A percentile compares a stretch with the other conserved stretches of the same genome.
These are phyloP conservation scores for Pterocarpus macrocarpus DNA, from an alignment of 306 rosid genomes.

Conservation along the genomic window DNA sequence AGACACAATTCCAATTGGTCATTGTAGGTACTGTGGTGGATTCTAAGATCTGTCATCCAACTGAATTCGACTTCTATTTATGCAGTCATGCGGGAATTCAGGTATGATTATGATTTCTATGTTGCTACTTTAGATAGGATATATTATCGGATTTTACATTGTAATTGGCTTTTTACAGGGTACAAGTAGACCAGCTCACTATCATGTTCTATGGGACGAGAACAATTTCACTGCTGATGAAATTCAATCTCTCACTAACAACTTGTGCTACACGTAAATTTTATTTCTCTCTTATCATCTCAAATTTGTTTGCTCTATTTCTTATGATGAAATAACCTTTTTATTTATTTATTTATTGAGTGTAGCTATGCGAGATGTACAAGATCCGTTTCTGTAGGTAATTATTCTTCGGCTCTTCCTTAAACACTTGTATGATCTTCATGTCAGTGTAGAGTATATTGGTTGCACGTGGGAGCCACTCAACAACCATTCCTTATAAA, in stretches of 20 bases:
- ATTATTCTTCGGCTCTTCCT: neutral
- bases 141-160: conserved; percentile 11
- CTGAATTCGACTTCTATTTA: conserved; percentile 83
- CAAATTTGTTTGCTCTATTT: neutral
- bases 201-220: conserved; percentile 84
- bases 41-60: conserved; percentile 85
- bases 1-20: conserved; percentile 21
- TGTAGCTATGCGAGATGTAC: conserved; percentile 75
- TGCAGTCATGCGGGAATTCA: conserved; percentile 93
- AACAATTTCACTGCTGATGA: conserved; percentile 82
- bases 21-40: conserved; percentile 84
- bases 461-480: neutral
- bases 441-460: neutral
- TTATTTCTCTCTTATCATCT: conserved; percentile 13
- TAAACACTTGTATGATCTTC: neutral
- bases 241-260: conserved; percentile 79
- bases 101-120: conserved; percentile 50
- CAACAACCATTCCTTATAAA: neutral
- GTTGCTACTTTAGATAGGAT: neutral
- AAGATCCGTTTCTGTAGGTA: conserved; percentile 76
- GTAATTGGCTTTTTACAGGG: conserved; percentile 51
- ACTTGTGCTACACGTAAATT: conserved; percentile 79
- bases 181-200: conserved; percentile 78
- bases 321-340: conserved; percentile 38
- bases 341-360: conserved; percentile 18